Evolutionary conservation across 2,329 filamentous ascomycete species (phyloP), one percentile per base, ranked within the genome.

Genomic region (Apiospora aurea): DNA sequence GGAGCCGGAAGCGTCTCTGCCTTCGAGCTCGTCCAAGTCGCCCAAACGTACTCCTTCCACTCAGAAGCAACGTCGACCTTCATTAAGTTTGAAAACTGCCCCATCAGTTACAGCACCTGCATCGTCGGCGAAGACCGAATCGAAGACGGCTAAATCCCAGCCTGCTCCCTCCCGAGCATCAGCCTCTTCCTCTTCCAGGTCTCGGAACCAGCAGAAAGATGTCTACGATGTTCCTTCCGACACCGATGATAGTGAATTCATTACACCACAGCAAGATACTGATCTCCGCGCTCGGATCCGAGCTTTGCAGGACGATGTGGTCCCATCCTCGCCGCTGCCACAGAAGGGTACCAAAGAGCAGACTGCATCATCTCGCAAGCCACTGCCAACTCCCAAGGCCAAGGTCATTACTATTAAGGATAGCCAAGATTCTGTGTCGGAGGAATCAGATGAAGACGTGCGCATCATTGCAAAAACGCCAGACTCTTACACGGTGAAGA

Each of bases 401-500:
- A 38, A 61, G 26, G 29, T 61, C 18, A 64, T 41, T 41, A 4
- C 34, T 14, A 41, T 64, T 14, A 41, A 41, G 21, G 57, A 64
- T 41, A 24, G 57, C 18, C 34, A 64, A 5, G 34, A 38, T 10
- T 64, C 57, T n/a, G 6, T n/a, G 34, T 21, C 57, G 21, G 10
- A 57, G 7, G 51, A 64, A 8, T 64, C 57, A n/a, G 57, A 64
- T 64, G 21, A 38, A 2, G 57, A 64, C 18, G 18, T 41, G 8
- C 18, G 34, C 29, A n/a, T 11, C 21, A 8, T 64, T 14, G 57
- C 34, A 3, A 24, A 41, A 41, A 64, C 57, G 10, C 57, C 57
- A 34, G 57, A 41, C 57, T 41, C 57, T 64, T 64, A 64, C 34
- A 41, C 34, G 21, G 18, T 64, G 34, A 64, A 41, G 57, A 64